Base-by-base conservation (phyloP, 768 basidiomycete species). In the Auriscalpium microsporum region DNA sequence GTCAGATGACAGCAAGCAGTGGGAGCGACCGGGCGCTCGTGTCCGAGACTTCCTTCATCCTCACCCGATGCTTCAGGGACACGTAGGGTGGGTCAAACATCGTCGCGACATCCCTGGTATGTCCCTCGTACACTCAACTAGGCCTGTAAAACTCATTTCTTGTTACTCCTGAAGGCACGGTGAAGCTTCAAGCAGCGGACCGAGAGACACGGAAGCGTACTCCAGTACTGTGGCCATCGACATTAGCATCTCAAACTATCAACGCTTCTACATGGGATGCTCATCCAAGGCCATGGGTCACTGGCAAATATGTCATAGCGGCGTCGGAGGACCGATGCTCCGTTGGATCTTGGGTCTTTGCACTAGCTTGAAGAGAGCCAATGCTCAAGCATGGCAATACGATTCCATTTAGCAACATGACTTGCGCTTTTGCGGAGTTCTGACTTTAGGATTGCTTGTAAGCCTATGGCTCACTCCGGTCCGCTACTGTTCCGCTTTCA, bases 31-130 rank as follows among this genome's bases (percentile, higher is more conserved):
- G 5, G 60, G 62, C 5, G 34, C 52, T 36, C 10, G 45, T 42
- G 58, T 66, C 5, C 55, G 62, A 11, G 35, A n/a, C 8, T 58
- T 61, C 35, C 33, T 66, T 16, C 28, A 48, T 8, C 35, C 34
- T 2, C 55, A 63, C 23, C 45, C 64, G 7, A 54, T 35, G n/a
- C 50, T 66, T 9, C 66, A 67, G 48, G 54, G 51, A 16, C 57
- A 56, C 17, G 45, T 67, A 21, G 63, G 66, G 7, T 67, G 66
- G 64, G 51, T 42, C 10, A 14, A 35, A 21, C 42, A 42, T 6
- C n/a, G 47, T 14, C 21, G 45, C 5, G 44, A 48, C 36, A 19
- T 33, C 2, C 52, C 60, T 9, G 52, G 55, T 57, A 47, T 23
- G 51, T 48, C 7, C 10, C 28, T 28, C 23, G 5, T 28, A 5